A percentile compares a stretch with the other conserved stretches of the same genome.
Conservation (phyloP, 192 early-diverging fungal genomes). For the Polychytrium aggregatum region DNA sequence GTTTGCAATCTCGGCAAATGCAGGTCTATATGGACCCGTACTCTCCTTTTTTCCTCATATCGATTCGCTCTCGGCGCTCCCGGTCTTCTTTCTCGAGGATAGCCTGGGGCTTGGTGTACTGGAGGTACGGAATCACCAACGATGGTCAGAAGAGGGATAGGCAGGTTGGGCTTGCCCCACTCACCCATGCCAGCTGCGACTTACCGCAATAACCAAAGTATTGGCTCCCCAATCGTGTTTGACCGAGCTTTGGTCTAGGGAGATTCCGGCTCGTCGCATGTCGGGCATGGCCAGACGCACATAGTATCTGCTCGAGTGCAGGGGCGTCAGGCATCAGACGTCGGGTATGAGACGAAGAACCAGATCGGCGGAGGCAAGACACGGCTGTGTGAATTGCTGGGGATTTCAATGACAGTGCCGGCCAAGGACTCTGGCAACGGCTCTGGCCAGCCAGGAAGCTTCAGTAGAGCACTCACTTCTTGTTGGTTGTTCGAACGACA, state of each 20-base stretch:
- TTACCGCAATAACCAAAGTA: slow-evolving; percentile 11
- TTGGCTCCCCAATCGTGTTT: slow-evolving; percentile 4
- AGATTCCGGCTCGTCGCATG: slow-evolving; percentile 3
- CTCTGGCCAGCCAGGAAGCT: too few relatives aligned
- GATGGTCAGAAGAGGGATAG: too few relatives aligned
- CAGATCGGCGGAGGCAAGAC: background rate
- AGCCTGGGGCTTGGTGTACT: slow-evolving; percentile 5
- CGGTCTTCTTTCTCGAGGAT: slow-evolving; percentile 7
- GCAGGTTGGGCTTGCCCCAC: too few relatives aligned
- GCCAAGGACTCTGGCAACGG: too few relatives aligned
- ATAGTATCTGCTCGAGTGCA: slow-evolving; percentile 8
- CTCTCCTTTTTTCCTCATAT: background rate
- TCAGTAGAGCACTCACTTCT: slow-evolving; percentile 14
- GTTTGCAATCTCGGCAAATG: too few relatives aligned
- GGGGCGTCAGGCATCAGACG: background rate
- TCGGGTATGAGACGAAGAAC: background rate
- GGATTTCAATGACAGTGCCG: too few relatives aligned
- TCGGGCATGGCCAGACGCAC: slow-evolving; percentile 5
- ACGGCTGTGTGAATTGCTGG: too few relatives aligned
- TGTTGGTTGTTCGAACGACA: slow-evolving; percentile 20
- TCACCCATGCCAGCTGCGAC: too few relatives aligned
- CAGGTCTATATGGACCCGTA: too few relatives aligned
- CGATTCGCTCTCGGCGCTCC: slow-evolving; percentile 4
- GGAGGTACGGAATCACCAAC: too few relatives aligned
- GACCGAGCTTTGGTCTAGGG: background rate